A percentile compares a stretch with the other conserved stretches of the same genome.
Evolutionary conservation across 176 grass and related monocot genomes (phyloP).

Genomic region (Otatea glauca): DNA sequence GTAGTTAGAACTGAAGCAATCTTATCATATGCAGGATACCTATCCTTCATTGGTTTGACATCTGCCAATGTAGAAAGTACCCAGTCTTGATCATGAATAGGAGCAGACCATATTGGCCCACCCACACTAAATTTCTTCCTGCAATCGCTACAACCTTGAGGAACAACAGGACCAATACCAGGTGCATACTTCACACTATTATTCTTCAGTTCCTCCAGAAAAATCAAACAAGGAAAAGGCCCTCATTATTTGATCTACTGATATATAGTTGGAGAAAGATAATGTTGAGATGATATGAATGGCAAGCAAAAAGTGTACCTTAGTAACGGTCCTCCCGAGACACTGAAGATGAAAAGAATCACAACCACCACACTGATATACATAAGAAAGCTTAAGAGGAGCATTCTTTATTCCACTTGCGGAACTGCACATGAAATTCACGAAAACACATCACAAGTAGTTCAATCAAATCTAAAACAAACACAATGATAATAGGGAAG

Average conservation of each 20-base stretch:
- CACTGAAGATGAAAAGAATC: slow-evolving; percentile 83
- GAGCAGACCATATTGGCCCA: slow-evolving; percentile 95
- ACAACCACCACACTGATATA: slow-evolving; percentile 86
- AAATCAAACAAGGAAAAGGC: slow-evolving; percentile 34
- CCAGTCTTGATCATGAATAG: slow-evolving; percentile 96
- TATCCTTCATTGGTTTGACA: slow-evolving; percentile 70
- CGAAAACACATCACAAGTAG: slow-evolving; percentile 6
- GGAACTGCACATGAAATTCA: slow-evolving; percentile 62
- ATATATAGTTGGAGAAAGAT: too few relatives aligned
- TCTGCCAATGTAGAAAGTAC: slow-evolving; percentile 73
- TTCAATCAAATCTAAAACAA: slow-evolving; percentile 34
- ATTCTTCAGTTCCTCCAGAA: slow-evolving; percentile 51
- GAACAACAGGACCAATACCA: slow-evolving; percentile 85
- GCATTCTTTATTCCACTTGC: slow-evolving; percentile 73
- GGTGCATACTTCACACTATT: slow-evolving; percentile 82
- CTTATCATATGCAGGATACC: slow-evolving; percentile 88
- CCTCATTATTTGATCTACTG: too few relatives aligned
- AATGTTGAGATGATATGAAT: slow-evolving; percentile 7
- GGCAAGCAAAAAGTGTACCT: slow-evolving; percentile 50
- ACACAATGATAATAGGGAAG: background rate
- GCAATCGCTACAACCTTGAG: slow-evolving; percentile 83
- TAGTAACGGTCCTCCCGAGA: slow-evolving; percentile 72
- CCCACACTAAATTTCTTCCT: slow-evolving; percentile 93
- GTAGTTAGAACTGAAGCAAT: slow-evolving; percentile 82
- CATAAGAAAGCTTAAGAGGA: slow-evolving; percentile 82